Percentiles rank a stretch among this genome's conserved stretches.
phyloP scores from a whole-genome alignment of 768 basidiomycete genomes.

The Lentinula boryana region DNA sequence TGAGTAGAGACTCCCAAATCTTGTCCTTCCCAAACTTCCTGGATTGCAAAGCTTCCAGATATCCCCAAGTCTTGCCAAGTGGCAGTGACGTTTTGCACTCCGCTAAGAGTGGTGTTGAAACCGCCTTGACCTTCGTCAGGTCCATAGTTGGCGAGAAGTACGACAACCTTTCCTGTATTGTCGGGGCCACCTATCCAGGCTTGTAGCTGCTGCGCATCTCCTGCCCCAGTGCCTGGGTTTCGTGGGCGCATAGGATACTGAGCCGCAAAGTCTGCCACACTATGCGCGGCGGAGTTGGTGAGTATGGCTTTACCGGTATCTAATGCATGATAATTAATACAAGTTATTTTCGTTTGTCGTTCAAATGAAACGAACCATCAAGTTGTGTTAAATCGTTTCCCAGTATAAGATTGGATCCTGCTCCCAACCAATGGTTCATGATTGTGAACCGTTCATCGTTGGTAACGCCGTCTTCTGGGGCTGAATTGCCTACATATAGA shows the following conservation, averaged over 20 bases:
- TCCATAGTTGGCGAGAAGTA: constrained; percentile 7
- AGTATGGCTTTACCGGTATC: constrained; percentile 2
- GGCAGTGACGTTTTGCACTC: constrained; percentile 1
- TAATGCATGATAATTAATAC: background rate
- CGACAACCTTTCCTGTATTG: background rate
- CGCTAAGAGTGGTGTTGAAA: background rate
- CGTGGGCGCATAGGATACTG: constrained; percentile 3
- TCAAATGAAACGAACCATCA: background rate
- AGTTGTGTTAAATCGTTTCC: constrained; percentile 7
- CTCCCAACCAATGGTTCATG: constrained; percentile 8
- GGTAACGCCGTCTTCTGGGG: background rate
- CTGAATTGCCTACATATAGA: constrained; percentile 6
- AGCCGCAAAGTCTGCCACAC: constrained; percentile 4
- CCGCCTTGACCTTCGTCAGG: constrained; percentile 6
- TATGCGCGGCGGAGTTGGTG: background rate
- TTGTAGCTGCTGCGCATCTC: constrained; percentile 6
- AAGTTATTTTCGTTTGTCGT: background rate
- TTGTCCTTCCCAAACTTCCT: constrained; percentile 3
- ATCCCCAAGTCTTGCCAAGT: constrained; percentile 5
- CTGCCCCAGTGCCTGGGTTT: constrained; percentile 2
- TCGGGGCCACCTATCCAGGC: constrained; percentile 9
- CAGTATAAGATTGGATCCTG: constrained; percentile 5
- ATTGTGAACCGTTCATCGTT: constrained; percentile 1
- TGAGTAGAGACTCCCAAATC: background rate
- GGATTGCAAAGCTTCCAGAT: background rate